These are phyloP conservation scores for Torulaspora maleeae DNA, from an alignment of 805 yeast species.

Conservation along the genomic window DNA sequence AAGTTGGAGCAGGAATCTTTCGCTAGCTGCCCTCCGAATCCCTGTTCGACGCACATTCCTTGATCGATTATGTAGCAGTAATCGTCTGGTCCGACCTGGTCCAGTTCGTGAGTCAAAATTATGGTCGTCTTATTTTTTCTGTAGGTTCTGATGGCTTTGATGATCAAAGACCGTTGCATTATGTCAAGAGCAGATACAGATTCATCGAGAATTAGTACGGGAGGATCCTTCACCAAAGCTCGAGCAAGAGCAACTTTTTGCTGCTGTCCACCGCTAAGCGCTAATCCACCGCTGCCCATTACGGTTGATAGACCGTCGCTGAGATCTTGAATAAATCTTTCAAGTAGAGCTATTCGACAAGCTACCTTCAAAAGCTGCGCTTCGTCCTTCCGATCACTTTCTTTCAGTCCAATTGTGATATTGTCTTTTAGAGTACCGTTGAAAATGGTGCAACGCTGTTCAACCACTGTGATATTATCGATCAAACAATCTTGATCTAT, in stretches of 20 bases:
- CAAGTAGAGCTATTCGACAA: constrained; percentile 48
- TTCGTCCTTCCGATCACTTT: constrained; percentile 15
- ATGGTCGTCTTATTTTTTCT: constrained; percentile 71
- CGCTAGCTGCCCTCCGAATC: constrained; percentile 37
- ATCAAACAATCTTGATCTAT: constrained; percentile 51
- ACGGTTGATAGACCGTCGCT: constrained; percentile 54
- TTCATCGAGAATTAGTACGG: constrained; percentile 80
- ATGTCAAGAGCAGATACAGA: constrained; percentile 76
- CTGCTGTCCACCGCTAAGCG: constrained; percentile 85
- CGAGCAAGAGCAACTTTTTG: constrained; percentile 84
- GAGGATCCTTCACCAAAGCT: constrained; percentile 67
- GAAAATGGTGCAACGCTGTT: constrained; percentile 65
- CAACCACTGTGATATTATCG: constrained; percentile 64
- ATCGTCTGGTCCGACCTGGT: constrained; percentile 54
- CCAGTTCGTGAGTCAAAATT: constrained; percentile 71
- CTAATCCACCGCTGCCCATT: constrained; percentile 43
- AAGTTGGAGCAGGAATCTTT: constrained; percentile 11
- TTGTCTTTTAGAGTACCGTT: constrained; percentile 60
- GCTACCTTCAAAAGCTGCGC: constrained; percentile 39
- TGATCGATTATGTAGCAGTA: constrained; percentile 52
- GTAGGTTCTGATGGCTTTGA: constrained; percentile 52
- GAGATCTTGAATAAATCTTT: constrained; percentile 44
- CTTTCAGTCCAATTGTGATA: constrained; percentile 45
- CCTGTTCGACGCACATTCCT: constrained; percentile 51
- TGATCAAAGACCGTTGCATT: constrained; percentile 41